Evolutionary conservation across 805 yeast genomes (phyloP).

Genomic region (Ogataea ramenticola): DNA sequence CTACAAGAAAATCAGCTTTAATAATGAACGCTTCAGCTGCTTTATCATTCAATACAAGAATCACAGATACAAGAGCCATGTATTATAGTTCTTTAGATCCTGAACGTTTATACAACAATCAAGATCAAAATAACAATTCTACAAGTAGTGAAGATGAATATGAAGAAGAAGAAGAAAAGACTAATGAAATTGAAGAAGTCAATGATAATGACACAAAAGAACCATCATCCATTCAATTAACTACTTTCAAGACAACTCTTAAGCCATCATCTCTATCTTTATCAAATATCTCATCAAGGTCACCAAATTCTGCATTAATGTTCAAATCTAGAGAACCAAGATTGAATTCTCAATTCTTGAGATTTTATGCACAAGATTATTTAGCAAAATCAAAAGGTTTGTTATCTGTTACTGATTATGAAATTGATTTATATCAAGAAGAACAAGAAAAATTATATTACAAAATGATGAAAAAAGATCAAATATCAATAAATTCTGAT

Average conservation of each 20-base stretch:
- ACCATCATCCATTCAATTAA: not conserved
- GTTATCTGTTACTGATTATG: slow-evolving; percentile 26
- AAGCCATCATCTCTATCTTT: not conserved
- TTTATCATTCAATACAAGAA: slow-evolving; percentile 3
- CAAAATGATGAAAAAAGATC: not conserved
- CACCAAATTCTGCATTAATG: not conserved
- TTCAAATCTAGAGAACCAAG: slow-evolving; percentile 36
- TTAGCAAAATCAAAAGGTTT: slow-evolving; percentile 28
- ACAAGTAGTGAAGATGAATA: too few relatives aligned
- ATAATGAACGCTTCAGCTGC: not conserved
- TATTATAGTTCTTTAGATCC: not conserved
- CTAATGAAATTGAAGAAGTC: not conserved
- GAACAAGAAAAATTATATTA: slow-evolving; percentile 7
- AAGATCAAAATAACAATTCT: too few relatives aligned
- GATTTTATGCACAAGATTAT: slow-evolving; percentile 43
- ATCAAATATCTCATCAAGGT: not conserved
- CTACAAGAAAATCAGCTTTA: not conserved
- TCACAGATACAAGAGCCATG: slow-evolving; percentile 4
- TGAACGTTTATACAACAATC: not conserved
- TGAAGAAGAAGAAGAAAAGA: not conserved
- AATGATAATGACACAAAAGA: not conserved
- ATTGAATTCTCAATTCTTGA: slow-evolving; percentile 40
- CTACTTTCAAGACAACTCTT: not conserved
- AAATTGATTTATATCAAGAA: slow-evolving; percentile 24
- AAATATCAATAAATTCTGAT: not conserved